Conservation (phyloP, 108 stramenopile species). For the Bacterosira constricta region DNA sequence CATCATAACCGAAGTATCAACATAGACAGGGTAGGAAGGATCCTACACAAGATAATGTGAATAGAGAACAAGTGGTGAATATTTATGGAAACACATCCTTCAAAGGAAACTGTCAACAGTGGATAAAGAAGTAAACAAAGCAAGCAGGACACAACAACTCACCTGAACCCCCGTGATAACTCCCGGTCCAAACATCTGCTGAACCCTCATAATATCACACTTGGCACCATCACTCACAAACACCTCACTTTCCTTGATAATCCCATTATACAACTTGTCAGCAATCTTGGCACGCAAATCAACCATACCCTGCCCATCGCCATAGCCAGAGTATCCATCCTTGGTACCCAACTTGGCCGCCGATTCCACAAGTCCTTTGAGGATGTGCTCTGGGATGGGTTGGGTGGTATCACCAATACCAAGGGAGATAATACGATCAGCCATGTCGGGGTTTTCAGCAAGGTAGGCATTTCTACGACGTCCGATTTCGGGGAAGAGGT, state of each 20-base stretch:
- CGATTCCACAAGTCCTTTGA: conserved; percentile 85
- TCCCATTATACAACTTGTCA: conserved; percentile 82
- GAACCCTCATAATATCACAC: conserved; percentile 96
- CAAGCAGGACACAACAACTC: conserved; percentile 4
- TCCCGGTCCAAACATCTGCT: conserved; percentile 95
- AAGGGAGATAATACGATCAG: conserved; percentile 88
- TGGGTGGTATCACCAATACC: conserved; percentile 98
- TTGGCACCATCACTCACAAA: conserved; percentile 98
- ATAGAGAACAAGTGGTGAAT: background rate
- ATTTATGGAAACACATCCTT: no score
- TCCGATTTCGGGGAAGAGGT: conserved; percentile 97
- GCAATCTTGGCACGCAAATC: conserved; percentile 91
- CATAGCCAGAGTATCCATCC: conserved; percentile 95
- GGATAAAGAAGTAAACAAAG: no score
- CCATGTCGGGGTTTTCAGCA: conserved; percentile 92
- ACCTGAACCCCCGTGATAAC: conserved; percentile 92
- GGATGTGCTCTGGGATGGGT: conserved; percentile 94
- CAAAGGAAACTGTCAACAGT: no score
- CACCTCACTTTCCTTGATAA: conserved; percentile 92
- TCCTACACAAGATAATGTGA: conserved; percentile 44
- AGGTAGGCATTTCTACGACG: conserved; percentile 92
- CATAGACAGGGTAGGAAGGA: conserved; percentile 97
- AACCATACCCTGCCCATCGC: conserved; percentile 93
- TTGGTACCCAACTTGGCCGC: conserved; percentile 88
- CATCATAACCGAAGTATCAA: conserved; percentile 93